Base-by-base conservation (phyloP, 352 stramenopile species). In the Phytophthora pluvialis region DNA sequence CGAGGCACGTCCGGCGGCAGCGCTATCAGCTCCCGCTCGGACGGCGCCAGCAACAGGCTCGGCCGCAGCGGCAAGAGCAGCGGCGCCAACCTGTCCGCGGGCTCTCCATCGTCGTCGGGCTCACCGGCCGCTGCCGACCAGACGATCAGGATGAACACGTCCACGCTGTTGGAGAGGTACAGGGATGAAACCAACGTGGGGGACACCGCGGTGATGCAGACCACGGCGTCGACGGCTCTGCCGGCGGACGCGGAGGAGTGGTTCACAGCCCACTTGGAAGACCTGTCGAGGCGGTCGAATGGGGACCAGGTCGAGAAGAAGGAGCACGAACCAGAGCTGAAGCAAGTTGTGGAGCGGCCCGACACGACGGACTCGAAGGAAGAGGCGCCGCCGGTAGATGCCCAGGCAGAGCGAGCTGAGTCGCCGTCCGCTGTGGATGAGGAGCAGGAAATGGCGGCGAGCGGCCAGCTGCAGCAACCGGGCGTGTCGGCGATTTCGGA, bases 101-200 rank as follows among this genome's bases (percentile, higher is more conserved):
- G 59, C 8, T 72, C 69, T 25, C 28, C 35, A 11, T 64, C 65
- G 10, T 73, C 50, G 26, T 70, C 60, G 4, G 47, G 46, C 29
- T 12, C 42, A 25, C 16, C 49, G 4, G 33, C 57, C 1, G 29
- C 33, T 6, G 48, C 36, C 10, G 66, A 75, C 39, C 25, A 68
- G 13, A 72, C 54, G 4, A 59, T 69, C 16, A 18, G 62, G 15
- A 53, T 77, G 59, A 64, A 71, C 47, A 68, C 70, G 29, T 69
- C 56, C 1, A 48, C 61, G 15, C 32, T 80, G 53, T 51, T 83
- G 43, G 61, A 80, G 43, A 62, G 54, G 29, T 80, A 73, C 58
- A 46, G 64, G 31, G 67, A 80, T 40, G 67, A 76, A 18, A 28
- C 52, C 10, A 65, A 70, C 42, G 42, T 78, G n/a, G 62, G 12